phyloP scores from a whole-genome alignment of 345 rosid species.

The Toxicodendron radicans region DNA sequence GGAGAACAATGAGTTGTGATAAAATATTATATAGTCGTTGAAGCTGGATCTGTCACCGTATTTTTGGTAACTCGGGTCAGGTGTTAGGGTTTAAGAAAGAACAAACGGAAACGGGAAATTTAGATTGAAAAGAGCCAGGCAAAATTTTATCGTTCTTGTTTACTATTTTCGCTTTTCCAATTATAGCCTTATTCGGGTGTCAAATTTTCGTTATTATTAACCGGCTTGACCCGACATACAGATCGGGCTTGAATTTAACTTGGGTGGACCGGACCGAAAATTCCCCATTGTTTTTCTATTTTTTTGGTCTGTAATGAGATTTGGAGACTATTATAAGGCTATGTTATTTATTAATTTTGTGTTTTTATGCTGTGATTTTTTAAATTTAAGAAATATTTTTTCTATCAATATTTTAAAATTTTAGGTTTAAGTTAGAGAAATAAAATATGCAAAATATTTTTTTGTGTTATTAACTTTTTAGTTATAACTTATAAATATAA shows the following conservation, averaged over 20 bases:
- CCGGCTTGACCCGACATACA: background rate
- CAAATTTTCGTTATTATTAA: background rate
- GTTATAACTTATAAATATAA: too few relatives aligned
- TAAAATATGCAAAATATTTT: too few relatives aligned
- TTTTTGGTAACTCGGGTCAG: background rate
- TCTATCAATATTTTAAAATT: too few relatives aligned
- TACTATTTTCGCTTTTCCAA: background rate
- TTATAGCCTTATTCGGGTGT: background rate
- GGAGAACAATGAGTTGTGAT: background rate
- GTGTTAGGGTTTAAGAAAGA: conserved; percentile 6
- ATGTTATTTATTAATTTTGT: too few relatives aligned
- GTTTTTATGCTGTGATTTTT: too few relatives aligned
- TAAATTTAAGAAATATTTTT: too few relatives aligned
- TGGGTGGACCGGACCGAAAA: background rate
- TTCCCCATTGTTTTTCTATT: too few relatives aligned
- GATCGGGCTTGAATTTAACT: too few relatives aligned
- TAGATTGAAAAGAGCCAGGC: background rate
- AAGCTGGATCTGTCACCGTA: conserved; percentile 18
- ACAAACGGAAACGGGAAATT: background rate
- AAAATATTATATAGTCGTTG: background rate
- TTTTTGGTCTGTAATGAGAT: too few relatives aligned
- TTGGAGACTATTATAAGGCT: too few relatives aligned
- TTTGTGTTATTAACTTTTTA: too few relatives aligned
- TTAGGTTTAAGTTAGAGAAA: too few relatives aligned
- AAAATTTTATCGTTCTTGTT: background rate